Evolutionary conservation across 768 basidiomycete species (phyloP).

Genomic region (Hygrophoropsis aurantiaca): DNA sequence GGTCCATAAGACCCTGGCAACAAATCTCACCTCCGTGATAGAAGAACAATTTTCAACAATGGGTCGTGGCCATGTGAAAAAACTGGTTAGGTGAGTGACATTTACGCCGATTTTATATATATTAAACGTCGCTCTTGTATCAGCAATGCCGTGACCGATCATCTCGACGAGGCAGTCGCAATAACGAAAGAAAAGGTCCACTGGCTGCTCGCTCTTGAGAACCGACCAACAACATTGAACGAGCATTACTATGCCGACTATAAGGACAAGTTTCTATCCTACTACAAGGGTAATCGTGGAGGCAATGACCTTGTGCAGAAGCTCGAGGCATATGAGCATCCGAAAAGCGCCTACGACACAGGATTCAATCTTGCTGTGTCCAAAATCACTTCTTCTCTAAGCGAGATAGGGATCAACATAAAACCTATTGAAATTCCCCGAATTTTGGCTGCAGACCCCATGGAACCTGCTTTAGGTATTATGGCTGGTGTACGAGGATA

Average conservation of each 20-base stretch:
- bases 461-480: slow-evolving; percentile 57
- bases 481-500: slow-evolving; percentile 76
- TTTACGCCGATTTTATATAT: neutral
- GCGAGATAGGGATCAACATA: slow-evolving; percentile 38
- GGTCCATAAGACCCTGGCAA: slow-evolving; percentile 36
- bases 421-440: slow-evolving; percentile 45
- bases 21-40: slow-evolving; percentile 44
- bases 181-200: slow-evolving; percentile 39
- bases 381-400: slow-evolving; percentile 35
- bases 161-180: slow-evolving; percentile 44
- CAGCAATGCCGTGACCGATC: slow-evolving; percentile 52
- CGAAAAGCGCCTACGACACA: neutral
- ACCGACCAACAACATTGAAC: slow-evolving; percentile 51
- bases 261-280: slow-evolving; percentile 45
- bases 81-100: slow-evolving; percentile 43
- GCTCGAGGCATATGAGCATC: slow-evolving; percentile 4
- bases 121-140: neutral
- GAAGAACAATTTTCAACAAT: slow-evolving; percentile 49
- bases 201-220: slow-evolving; percentile 52
- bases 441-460: slow-evolving; percentile 49
- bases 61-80: slow-evolving; percentile 52
- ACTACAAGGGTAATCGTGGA: slow-evolving; percentile 41
- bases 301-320: slow-evolving; percentile 6
- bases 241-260: slow-evolving; percentile 51
- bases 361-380: slow-evolving; percentile 21